A percentile compares a stretch with the other conserved stretches of the same genome.
Evolutionary conservation across 768 basidiomycete species (phyloP).

Genomic region (Agaricus blazei): DNA sequence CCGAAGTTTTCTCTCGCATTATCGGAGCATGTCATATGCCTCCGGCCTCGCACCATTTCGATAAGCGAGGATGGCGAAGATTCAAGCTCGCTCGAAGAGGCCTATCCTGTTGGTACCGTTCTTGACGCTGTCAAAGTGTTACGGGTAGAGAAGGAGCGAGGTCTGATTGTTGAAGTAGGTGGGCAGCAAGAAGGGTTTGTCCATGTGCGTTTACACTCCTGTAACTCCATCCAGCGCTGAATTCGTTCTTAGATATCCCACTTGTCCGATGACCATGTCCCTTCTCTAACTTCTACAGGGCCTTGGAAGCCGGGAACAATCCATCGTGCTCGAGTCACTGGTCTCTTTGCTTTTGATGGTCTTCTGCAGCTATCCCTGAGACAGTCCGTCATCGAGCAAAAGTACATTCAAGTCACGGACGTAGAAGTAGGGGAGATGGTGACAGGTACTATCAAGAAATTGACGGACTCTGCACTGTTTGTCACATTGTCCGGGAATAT

Average conservation of each 20-base stretch:
- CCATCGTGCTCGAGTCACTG: conserved; percentile 84
- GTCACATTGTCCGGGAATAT: conserved; percentile 83
- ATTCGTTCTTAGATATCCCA: conserved; percentile 74
- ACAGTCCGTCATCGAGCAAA: conserved; percentile 76
- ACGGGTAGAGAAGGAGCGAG: conserved; percentile 76
- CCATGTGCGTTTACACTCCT: conserved; percentile 55
- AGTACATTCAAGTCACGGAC: conserved; percentile 78
- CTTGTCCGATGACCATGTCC: conserved; percentile 85
- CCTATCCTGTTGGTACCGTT: conserved; percentile 69
- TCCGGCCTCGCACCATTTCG: conserved; percentile 36
- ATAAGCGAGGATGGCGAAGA: conserved; percentile 20
- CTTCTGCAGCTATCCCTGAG: conserved; percentile 85
- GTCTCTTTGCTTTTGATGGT: conserved; percentile 82
- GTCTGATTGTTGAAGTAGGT: conserved; percentile 65
- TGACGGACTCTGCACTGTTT: conserved; percentile 79
- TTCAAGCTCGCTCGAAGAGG: conserved; percentile 36
- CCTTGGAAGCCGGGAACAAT: conserved; percentile 76
- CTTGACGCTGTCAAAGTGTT: conserved; percentile 71
- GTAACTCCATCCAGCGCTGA: conserved; percentile 8
- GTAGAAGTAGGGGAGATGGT: conserved; percentile 82
- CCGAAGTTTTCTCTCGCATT: conserved; percentile 82
- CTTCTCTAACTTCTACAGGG: conserved; percentile 70
- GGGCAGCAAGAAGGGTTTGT: conserved; percentile 72
- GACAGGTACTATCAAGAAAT: conserved; percentile 82
- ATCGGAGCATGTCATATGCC: conserved; percentile 61